Evolutionary conservation across 768 basidiomycete genomes (phyloP), one percentile per base, ranked within the genome.

Genomic region (Tulasnella sp.): DNA sequence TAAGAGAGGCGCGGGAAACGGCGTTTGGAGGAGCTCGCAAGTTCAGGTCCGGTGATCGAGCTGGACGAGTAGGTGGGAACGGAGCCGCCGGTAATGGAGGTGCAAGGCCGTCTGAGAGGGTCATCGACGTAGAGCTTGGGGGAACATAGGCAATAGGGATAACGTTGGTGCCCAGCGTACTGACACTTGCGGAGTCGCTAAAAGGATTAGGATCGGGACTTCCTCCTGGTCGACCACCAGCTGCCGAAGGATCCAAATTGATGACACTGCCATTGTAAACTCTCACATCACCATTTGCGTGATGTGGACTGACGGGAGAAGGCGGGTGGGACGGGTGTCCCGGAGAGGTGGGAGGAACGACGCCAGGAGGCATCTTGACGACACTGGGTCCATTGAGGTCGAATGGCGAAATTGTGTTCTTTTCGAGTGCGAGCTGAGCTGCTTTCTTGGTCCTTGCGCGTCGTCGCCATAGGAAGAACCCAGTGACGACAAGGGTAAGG

Each of bases 131-230:
- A 39, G 60, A 50, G 25, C 32, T 46, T 19, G 59, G 59, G 9
- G 58, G 43, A 36, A 46, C 58, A 34, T 57, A 52, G 5, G 56
- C 57, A 57, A 49, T 60, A 14, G 58, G 58, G 34, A 57, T 48
- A 23, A 49, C 53, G 50, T 60, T 57, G 4, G 57, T 45, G 42
- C 29, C 40, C 39, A 52, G n/a, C 14, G 59, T 55, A 14, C 29
- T 17, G 19, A 55, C 37, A 35, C 35, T 45, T 23, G 59, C 58
- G n/a, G 49, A 4, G 17, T 61, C 60, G 27, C 17, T 40, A 49
- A 61, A 61, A 8, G 60, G 60, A 29, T 61, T 59, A 25, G 42
- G 23, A 12, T 40, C 43, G 6, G 34, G 32, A 3, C 31, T 23
- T 5, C 34, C 48, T 15, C 11, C 21, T 9, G 21, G 9, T 9